These are phyloP conservation scores for Ophiostoma sp. DNA, from an alignment of 2,329 filamentous ascomycete species.

Conservation along the genomic window DNA sequence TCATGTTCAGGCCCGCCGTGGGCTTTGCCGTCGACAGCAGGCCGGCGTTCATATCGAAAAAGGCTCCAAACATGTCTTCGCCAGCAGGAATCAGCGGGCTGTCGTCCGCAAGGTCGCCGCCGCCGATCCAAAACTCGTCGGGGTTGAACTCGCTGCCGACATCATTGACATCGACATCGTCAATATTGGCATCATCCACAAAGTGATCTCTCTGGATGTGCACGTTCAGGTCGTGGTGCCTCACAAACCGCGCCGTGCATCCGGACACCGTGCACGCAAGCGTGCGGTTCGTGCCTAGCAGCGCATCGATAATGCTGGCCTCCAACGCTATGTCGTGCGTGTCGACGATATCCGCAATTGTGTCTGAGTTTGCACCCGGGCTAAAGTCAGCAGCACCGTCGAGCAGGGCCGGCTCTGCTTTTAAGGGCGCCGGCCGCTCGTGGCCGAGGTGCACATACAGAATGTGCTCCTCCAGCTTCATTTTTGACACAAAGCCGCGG, in stretches of 20 bases:
- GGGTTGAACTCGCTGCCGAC: not conserved
- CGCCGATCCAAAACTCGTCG: constrained; percentile 25
- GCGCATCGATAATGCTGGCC: constrained; percentile 31
- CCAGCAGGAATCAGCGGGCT: not conserved
- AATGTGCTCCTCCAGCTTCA: constrained; percentile 75
- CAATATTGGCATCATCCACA: not conserved
- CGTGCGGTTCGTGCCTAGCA: constrained; percentile 37
- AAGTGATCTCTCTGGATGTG: constrained; percentile 30
- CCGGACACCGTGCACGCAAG: constrained; percentile 40
- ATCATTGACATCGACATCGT: not conserved
- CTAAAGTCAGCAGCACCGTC: not conserved
- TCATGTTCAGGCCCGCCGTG: not conserved
- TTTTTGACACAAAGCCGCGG: constrained; percentile 68
- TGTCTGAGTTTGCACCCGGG: not conserved
- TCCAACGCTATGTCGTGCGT: constrained; percentile 21
- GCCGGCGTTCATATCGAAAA: constrained; percentile 16
- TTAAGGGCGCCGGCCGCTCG: constrained; percentile 37
- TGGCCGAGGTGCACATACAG: constrained; percentile 71
- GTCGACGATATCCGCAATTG: not conserved
- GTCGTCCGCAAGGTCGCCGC: constrained; percentile 4
- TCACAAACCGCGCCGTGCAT: constrained; percentile 45
- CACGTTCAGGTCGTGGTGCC: constrained; percentile 45
- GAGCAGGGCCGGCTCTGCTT: constrained; percentile 11
- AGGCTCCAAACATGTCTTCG: constrained; percentile 18
- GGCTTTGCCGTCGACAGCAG: not conserved